Base-by-base conservation (phyloP, 345 rosid genomes). In the Eucalyptus coolabah region DNA sequence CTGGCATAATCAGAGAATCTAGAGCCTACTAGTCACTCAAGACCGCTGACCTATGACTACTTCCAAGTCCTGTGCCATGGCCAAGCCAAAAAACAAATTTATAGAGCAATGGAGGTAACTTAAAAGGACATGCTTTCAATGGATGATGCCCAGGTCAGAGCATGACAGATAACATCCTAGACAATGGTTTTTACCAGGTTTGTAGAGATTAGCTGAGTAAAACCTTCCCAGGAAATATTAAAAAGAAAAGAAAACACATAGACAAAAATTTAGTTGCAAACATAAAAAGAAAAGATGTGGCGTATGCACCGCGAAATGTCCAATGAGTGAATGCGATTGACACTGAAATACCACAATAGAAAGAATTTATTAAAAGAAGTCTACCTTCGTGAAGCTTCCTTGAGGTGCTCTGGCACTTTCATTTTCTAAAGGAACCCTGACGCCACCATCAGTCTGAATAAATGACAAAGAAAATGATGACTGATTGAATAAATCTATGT, bases 371-470 rank as follows among this genome's bases (percentile, higher is more conserved):
- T 19, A 50, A 34, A 87, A 54, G 24, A 49, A 12, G 54, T 60
- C 88, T 77, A 95, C 97, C 96, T 95, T 92, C 28, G 96, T 96
- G 90, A 96, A 96, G 90, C 96, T 94, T 91, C 94, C 92, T 12
- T 93, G 81, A 69, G 26, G 95, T 16, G 98, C 93, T 88, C 88
- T 85, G n/a, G 17, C 51, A 23, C 83, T 87, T 93, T 96, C 98
- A 37, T 91, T 93, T 34, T 93, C 89, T 8, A 32, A 85, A 34
- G 97, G 96, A 92, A 92, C 91, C 90, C 97, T 94, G 86, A 95
- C 86, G 69, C 97, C 94, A 50, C 97, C 97, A 40, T 53, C 92
- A 49, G 95, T 93, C 96, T 97, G 90, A 49, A 89, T 59, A 44
- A 54, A 87, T 87, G 86, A 44, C 12, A 44, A 12, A 87, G 37